phyloP scores from a whole-genome alignment of 2,329 filamentous ascomycete species.

The Talaromyces verruculosus region DNA sequence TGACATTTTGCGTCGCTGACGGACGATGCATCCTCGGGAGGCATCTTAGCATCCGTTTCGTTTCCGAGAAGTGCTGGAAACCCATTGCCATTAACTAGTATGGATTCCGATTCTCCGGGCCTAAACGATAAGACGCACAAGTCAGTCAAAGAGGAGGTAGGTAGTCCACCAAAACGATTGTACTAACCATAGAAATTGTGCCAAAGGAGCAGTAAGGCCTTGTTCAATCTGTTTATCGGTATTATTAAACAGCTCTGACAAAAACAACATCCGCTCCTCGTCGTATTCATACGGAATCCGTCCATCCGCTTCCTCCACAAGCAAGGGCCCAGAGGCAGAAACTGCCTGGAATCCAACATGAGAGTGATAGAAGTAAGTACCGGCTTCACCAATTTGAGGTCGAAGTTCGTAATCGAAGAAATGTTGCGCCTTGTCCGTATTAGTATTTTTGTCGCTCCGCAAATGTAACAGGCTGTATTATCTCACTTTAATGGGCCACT shows the following conservation, averaged over 20 bases:
- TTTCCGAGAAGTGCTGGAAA: conserved; percentile 38
- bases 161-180: too few relatives aligned
- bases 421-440: conserved; percentile 30
- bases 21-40: not conserved
- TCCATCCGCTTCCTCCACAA: conserved; percentile 52
- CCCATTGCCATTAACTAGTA: conserved; percentile 60
- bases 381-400: conserved; percentile 54
- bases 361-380: conserved; percentile 69
- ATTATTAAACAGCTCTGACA: conserved; percentile 60
- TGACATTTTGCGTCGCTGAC: conserved; percentile 34
- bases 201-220: conserved; percentile 43
- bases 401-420: conserved; percentile 69
- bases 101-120: conserved; percentile 58
- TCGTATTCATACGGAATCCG: conserved; percentile 60
- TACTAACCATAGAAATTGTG: conserved; percentile 8
- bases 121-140: conserved; percentile 37
- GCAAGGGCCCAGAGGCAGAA: conserved; percentile 58
- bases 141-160: not conserved
- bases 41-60: conserved; percentile 23
- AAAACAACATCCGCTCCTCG: conserved; percentile 57
- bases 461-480: not conserved
- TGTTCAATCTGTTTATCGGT: conserved; percentile 54
- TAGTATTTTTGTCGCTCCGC: not conserved
- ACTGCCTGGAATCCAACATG: conserved; percentile 64
- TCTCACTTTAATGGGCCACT: conserved; percentile 64